Conservation (phyloP, 2,329 filamentous ascomycete species). For the Trichoderma simmonsii region DNA sequence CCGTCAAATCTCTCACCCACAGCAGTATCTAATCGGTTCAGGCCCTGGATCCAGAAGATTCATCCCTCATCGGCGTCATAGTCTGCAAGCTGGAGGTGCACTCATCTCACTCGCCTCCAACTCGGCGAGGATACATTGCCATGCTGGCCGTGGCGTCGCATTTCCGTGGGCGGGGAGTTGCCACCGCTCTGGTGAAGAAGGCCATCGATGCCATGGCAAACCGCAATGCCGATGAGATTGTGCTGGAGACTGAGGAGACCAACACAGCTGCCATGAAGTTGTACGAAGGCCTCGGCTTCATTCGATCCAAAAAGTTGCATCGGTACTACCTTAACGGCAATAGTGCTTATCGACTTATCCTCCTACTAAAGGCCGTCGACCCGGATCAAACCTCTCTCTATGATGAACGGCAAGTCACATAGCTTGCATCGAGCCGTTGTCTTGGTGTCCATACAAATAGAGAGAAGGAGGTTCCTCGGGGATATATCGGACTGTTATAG, state of each 20-base stretch:
- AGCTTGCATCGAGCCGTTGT: not conserved
- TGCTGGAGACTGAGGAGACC: slow-evolving; percentile 91
- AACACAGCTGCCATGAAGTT: slow-evolving; percentile 87
- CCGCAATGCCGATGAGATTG: slow-evolving; percentile 85
- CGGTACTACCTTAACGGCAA: slow-evolving; percentile 96
- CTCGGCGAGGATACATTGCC: slow-evolving; percentile 88
- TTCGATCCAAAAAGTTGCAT: slow-evolving; percentile 88
- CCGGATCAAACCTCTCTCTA: slow-evolving; percentile 37
- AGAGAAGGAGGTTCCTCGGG: not conserved
- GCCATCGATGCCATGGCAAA: slow-evolving; percentile 89
- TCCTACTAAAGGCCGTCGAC: slow-evolving; percentile 65
- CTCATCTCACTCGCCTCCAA: slow-evolving; percentile 70
- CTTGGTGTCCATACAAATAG: not conserved
- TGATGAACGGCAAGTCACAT: slow-evolving; percentile 6
- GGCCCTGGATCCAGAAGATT: slow-evolving; percentile 58
- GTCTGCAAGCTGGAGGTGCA: slow-evolving; percentile 94
- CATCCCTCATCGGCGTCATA: slow-evolving; percentile 78
- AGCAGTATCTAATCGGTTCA: slow-evolving; percentile 29
- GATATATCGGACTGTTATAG: not conserved
- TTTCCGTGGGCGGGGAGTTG: slow-evolving; percentile 81
- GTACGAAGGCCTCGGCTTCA: slow-evolving; percentile 88
- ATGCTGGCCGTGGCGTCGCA: slow-evolving; percentile 90
- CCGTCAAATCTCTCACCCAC: not conserved
- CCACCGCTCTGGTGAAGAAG: slow-evolving; percentile 80
- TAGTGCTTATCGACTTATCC: slow-evolving; percentile 83